Evolutionary conservation across 2,329 filamentous ascomycete genomes (phyloP).

Genomic region (Penicillium palitans): DNA sequence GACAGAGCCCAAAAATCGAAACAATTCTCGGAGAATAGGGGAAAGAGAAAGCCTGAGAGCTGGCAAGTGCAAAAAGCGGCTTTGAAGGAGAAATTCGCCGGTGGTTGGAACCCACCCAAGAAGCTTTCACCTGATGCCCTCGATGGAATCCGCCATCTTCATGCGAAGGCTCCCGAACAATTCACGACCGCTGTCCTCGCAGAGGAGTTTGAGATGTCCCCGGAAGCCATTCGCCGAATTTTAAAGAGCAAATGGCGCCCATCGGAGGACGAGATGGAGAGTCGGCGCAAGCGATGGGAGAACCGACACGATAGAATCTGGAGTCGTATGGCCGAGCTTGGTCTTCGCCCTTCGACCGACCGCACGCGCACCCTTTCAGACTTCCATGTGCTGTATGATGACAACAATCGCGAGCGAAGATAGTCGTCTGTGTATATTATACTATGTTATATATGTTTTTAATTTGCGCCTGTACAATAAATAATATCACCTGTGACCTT

Average conservation of each 20-base stretch:
- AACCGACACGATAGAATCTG: conserved; percentile 48
- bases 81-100: conserved; percentile 74
- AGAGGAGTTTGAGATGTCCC: conserved; percentile 77
- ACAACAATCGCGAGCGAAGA: conserved; percentile 15
- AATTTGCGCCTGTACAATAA: conserved; percentile 2
- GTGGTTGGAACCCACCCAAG: conserved; percentile 77
- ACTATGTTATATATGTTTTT: not conserved
- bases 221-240: conserved; percentile 84
- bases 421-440: not conserved
- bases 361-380: conserved; percentile 30
- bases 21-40: conserved; percentile 23
- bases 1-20: conserved; percentile 11
- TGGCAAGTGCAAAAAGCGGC: conserved; percentile 79
- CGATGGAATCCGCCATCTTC: conserved; percentile 81
- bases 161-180: conserved; percentile 71
- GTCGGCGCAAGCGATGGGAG: conserved; percentile 47
- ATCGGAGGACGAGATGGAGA: conserved; percentile 39
- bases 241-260: conserved; percentile 59
- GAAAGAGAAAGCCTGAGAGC: conserved; percentile 44
- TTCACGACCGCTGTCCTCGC: conserved; percentile 76
- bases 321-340: conserved; percentile 49
- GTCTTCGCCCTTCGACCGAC: conserved; percentile 58
- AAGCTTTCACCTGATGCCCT: conserved; percentile 88
- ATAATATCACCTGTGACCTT: not conserved
- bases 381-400: conserved; percentile 28